Conservation (phyloP, 208 protist species). For the Crithidia acanthocephali region DNA sequence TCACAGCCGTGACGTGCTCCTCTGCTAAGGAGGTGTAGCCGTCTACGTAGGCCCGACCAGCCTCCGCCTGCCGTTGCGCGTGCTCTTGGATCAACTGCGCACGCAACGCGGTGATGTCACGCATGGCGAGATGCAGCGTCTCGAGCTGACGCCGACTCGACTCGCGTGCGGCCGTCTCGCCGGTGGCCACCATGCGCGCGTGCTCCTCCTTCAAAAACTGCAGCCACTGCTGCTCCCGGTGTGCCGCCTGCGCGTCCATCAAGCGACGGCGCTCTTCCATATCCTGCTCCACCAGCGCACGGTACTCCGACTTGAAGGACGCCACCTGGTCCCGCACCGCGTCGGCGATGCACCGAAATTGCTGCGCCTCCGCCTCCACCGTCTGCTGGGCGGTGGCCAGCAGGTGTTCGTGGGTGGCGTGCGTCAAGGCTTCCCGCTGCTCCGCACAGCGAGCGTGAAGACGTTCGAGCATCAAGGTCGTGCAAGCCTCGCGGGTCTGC, state of each 20-base stretch:
- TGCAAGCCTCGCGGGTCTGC: constrained; percentile 20
- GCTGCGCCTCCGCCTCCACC: constrained; percentile 15
- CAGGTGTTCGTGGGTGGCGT: constrained; percentile 13
- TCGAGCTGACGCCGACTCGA: constrained; percentile 39
- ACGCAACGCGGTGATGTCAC: constrained; percentile 54
- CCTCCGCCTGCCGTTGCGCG: constrained; percentile 40
- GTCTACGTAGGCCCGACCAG: constrained; percentile 37
- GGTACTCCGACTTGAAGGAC: constrained; percentile 52
- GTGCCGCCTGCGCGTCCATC: constrained; percentile 41
- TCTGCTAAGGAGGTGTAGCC: constrained; percentile 34
- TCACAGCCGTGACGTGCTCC: constrained; percentile 33
- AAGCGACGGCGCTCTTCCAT: constrained; percentile 32
- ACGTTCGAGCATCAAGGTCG: neutral
- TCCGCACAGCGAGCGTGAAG: constrained; percentile 6
- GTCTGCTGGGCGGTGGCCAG: neutral
- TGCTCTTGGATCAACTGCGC: constrained; percentile 46
- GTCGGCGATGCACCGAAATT: constrained; percentile 30
- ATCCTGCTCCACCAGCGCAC: constrained; percentile 51
- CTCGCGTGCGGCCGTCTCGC: constrained; percentile 21
- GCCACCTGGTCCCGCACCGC: constrained; percentile 49
- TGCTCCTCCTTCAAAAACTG: constrained; percentile 38
- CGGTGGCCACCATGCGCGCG: constrained; percentile 20
- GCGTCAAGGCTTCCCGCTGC: constrained; percentile 8
- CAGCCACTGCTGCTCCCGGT: constrained; percentile 39
- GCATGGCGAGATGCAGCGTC: constrained; percentile 56